Percentiles rank a stretch among this genome's conserved stretches.
These are phyloP conservation scores for Trichosanthes truncata DNA, from an alignment of 306 rosid species.

Conservation along the genomic window DNA sequence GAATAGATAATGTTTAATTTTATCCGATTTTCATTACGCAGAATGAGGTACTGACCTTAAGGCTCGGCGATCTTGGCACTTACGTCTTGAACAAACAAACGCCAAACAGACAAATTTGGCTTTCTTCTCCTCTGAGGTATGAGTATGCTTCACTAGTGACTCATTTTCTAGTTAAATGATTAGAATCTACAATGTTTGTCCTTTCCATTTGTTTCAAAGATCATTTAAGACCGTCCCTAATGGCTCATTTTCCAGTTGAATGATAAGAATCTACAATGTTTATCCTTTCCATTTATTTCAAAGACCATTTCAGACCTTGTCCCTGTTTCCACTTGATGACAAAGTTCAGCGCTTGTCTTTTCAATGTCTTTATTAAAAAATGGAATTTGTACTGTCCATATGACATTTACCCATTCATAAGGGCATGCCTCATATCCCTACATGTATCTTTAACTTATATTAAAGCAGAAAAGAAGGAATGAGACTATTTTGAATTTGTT, in stretches of 20 bases:
- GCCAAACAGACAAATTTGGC: constrained; percentile 84
- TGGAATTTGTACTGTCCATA: background rate
- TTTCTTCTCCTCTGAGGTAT: constrained; percentile 83
- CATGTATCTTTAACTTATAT: background rate
- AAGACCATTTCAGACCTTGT: background rate
- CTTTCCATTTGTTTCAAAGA: background rate
- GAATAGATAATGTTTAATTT: background rate
- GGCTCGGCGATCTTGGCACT: constrained; percentile 64
- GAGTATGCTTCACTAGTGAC: background rate
- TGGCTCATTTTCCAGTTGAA: background rate
- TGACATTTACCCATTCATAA: background rate
- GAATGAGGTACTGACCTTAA: constrained; percentile 77
- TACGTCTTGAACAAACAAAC: constrained; percentile 84
- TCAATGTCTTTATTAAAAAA: background rate
- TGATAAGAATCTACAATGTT: background rate
- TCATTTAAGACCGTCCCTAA: background rate
- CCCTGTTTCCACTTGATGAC: background rate
- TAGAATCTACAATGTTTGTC: background rate
- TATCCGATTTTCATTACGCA: constrained; percentile 21
- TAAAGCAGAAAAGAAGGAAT: background rate
- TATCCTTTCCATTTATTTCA: background rate
- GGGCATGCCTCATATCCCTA: background rate
- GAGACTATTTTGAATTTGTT: background rate
- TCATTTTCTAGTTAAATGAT: background rate
- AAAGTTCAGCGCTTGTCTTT: background rate